Base-by-base conservation (phyloP, 2,329 filamentous ascomycete genomes). In the Davidsoniella eucalypti region DNA sequence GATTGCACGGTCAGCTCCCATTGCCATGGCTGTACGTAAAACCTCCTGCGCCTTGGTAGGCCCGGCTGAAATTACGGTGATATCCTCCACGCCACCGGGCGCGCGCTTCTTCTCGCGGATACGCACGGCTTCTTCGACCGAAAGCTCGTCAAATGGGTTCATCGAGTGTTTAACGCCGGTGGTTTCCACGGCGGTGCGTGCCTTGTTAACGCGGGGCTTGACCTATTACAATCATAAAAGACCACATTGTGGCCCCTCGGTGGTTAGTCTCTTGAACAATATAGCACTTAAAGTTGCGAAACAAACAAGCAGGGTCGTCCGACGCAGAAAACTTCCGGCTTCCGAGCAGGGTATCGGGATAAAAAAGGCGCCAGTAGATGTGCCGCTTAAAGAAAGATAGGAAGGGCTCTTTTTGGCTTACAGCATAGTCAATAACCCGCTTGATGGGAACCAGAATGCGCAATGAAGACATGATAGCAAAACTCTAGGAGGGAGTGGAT, bases 71-170 rank as follows among this genome's bases (percentile, higher is more conserved):
- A 96, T 79, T 59, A 86, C 84, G 63, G 92, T 80, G 62, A 98
- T 96, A 65, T 95, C 87, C 58, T 87, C 82, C 55, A 98, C 88
- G 60, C 82, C 81, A 56, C 76, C 71, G 16, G 79, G 75, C 16
- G 78, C 78, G 51, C 68, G 66, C 66, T 85, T 84, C 71, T 85
- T 84, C 66, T 96, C 90, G 65, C 92, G 88, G 63, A 98, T 83
- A 39, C 86, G 87, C 47, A 95, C 85, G 47, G 88, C 86, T 71
- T 96, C 92, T 69, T 98, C 92, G 65, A 98, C 80, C 41, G 87
- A 93, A 61, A 98, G 84, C 67, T 98, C 92, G 72, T 98, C 92
- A 69, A 98, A 98, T 17, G 92, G 92, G 74, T 96, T 98, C 78
- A 98, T 90, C 64, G 82, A 88, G 75, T 96, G 90, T 69, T 96